Evolutionary conservation across 2,329 filamentous ascomycete species (phyloP), one percentile per base, ranked within the genome.

Genomic region (Gnomoniopsis sp.): DNA sequence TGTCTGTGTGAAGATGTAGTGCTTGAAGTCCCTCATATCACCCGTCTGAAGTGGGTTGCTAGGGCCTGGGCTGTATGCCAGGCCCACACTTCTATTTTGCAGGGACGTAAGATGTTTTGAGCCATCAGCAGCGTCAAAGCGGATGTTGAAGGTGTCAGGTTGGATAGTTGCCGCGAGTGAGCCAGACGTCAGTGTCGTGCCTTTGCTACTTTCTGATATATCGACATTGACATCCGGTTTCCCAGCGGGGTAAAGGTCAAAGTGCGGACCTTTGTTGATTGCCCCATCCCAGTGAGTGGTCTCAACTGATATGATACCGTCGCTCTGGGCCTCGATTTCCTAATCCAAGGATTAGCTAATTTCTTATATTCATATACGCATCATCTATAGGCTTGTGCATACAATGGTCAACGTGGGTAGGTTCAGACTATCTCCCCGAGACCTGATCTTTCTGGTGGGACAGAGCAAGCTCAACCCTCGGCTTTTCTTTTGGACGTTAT

Each of bases 231-330:
- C 65, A 3, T 67, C 65, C 3, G 82, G 82, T 51, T 71, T 76
- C 12, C 82, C 81, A 23, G 74, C 71, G 0, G 83, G 83, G 61
- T 78, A 86, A 3, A 87, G 74, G 10, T 85, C 82, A 62, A 85
- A 86, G 61, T 84, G 70, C 1, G 84, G 84, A 0, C 80, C 82
- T 49, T 72, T 75, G 50, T 78, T 75, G 6, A 73, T 71, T 17
- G 79, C 79, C 36, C 84, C 84, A 17, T 75, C 71, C 74, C 84
- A 85, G 66, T 87, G 84, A 2, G 81, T 83, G 2, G 78, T 77
- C 67, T 85, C 81, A 53, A 85, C 70, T 0, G 83, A 85, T 52
- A 87, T 78, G n/a, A 85, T 79, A 33, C 83, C 83, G 63, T 85
- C 82, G 53, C 79, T 77, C 33, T 78, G 77, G 17, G 82, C 81